Evolutionary conservation across 345 rosid species (phyloP), one percentile per base, ranked within the genome.

Genomic region (Salix dunnii): DNA sequence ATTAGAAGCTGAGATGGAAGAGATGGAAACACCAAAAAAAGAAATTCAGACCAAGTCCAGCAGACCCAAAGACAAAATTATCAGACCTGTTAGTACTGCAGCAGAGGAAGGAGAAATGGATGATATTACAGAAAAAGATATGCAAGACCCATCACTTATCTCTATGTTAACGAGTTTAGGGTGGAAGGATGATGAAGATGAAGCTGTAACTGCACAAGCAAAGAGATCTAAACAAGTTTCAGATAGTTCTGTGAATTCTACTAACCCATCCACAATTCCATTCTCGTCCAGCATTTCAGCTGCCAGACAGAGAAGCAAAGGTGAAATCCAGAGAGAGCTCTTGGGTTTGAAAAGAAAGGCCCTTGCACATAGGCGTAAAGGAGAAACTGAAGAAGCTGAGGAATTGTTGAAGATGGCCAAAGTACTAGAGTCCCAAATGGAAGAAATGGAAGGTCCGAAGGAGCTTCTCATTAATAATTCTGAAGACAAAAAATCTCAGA

Each of bases 271-370:
- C 9, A 3, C n/a, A 30, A 25, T 11, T 12, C 53, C 72, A 36
- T 46, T 76, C 7, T 70, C 82, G 40, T 67, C 58, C 9, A 70
- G 74, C 60, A 25, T 71, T 70, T 71, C 80, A 42, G 65, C 30
- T 74, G 67, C 60, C 25, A 73, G 71, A 61, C 76, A 78, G 53
- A 84, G 86, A 84, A 87, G 77, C 48, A 88, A 83, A 83, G 86
- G 85, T 42, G 90, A 88, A 81, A 84, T 87, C 71, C 90, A 87
- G 73, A 82, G 83, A 86, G 90, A 89, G 74, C 91, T 88, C 62
- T 60, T 88, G 74, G 88, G 84, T 73, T 78, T 90, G 77, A 89
- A 88, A 79, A 88, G 92, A 74, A 88, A 85, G 74, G 91, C 87
- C 48, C 90, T 87, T 81, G 86, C 88, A 49, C 80, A 73, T 69